Evolutionary conservation across 306 rosid species (phyloP).

Genomic region (Ammopiptanthus mongolicus): DNA sequence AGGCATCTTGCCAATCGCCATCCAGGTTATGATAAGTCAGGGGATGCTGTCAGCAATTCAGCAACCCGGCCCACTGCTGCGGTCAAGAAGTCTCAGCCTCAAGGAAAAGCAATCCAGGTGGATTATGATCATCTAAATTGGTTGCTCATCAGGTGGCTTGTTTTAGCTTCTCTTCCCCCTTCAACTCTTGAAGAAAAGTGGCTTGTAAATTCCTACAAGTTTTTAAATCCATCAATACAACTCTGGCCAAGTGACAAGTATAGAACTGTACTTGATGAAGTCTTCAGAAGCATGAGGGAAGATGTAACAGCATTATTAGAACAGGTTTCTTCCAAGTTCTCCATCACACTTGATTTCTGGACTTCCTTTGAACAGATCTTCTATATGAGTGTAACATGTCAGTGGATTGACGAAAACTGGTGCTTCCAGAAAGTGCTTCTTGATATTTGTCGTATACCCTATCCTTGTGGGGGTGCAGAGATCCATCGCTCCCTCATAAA

Average conservation of each 20-base stretch:
- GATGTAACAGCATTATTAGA: slow-evolving; percentile 70
- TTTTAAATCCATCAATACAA: slow-evolving; percentile 77
- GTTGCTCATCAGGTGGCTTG: slow-evolving; percentile 88
- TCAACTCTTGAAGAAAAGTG: slow-evolving; percentile 83
- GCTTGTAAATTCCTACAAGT: slow-evolving; percentile 79
- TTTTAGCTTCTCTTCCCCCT: slow-evolving; percentile 78
- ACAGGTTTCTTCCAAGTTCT: slow-evolving; percentile 70
- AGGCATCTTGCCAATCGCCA: slow-evolving; percentile 92
- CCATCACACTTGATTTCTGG: slow-evolving; percentile 91
- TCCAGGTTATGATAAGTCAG: slow-evolving; percentile 87
- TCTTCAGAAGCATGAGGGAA: slow-evolving; percentile 80
- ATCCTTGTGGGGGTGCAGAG: slow-evolving; percentile 73
- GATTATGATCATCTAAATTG: slow-evolving; percentile 93
- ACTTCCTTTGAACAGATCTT: slow-evolving; percentile 71
- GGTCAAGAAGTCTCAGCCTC: slow-evolving; percentile 65
- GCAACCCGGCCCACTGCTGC: slow-evolving; percentile 40
- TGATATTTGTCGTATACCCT: slow-evolving; percentile 76
- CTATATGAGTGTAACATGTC: slow-evolving; percentile 88
- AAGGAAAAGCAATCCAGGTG: slow-evolving; percentile 52
- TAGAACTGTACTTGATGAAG: slow-evolving; percentile 61
- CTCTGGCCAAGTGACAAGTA: slow-evolving; percentile 80
- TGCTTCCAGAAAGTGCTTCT: slow-evolving; percentile 79
- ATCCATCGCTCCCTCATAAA: slow-evolving; percentile 58
- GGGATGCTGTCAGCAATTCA: slow-evolving; percentile 46
- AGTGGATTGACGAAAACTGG: slow-evolving; percentile 94